Conservation (phyloP, 345 rosid species). For the Citrus trifoliata region DNA sequence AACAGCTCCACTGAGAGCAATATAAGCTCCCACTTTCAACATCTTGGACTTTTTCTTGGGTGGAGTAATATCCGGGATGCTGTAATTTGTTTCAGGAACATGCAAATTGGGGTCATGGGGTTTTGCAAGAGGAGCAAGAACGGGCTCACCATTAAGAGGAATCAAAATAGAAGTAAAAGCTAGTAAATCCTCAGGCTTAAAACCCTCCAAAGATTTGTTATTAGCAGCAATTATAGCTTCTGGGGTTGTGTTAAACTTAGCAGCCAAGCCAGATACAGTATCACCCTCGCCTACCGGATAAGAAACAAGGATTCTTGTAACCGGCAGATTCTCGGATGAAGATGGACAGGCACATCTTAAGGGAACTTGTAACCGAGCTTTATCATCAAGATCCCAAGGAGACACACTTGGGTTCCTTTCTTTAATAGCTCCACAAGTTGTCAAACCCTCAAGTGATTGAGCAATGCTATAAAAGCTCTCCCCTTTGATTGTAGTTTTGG, state of each 20-base stretch:
- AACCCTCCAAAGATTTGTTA: slow-evolving; percentile 33
- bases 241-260: slow-evolving; percentile 55
- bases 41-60: slow-evolving; percentile 37
- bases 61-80: slow-evolving; percentile 22
- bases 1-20: slow-evolving; percentile 47
- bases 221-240: slow-evolving; percentile 64
- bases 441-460: slow-evolving; percentile 65
- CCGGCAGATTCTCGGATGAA: slow-evolving; percentile 23
- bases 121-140: slow-evolving; percentile 31
- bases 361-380: slow-evolving; percentile 43
- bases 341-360: slow-evolving; percentile 62
- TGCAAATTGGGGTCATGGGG: slow-evolving; percentile 36
- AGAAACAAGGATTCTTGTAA: slow-evolving; percentile 43
- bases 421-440: slow-evolving; percentile 57
- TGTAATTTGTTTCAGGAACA: slow-evolving; percentile 22
- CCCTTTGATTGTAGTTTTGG: slow-evolving; percentile 47
- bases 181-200: slow-evolving; percentile 32
- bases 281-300: slow-evolving; percentile 64
- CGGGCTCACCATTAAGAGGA: slow-evolving; percentile 52
- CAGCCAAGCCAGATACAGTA: slow-evolving; percentile 49
- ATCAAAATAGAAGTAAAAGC: slow-evolving; percentile 56
- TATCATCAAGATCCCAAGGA: slow-evolving; percentile 41
- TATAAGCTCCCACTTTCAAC: slow-evolving; percentile 47
- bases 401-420: slow-evolving; percentile 50
- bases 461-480: slow-evolving; percentile 61